Conservation (phyloP, 1,139 yeast genomes). For the Diutina pseudorugosa region DNA sequence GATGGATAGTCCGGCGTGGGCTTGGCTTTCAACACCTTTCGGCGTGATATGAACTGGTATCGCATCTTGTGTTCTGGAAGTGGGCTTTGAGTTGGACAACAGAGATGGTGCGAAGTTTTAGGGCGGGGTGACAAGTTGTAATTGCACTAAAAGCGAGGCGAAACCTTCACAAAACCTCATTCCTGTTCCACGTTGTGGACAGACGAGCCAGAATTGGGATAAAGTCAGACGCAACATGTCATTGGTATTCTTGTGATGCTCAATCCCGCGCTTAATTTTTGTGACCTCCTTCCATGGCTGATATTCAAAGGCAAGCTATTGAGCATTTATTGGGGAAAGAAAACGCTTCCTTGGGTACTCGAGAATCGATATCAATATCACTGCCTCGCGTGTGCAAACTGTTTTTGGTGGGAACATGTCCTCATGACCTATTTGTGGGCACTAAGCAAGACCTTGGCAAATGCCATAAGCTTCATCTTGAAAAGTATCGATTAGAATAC, state of each 20-base stretch:
- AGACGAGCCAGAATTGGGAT: background rate
- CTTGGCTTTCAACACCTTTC: background rate
- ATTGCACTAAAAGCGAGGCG: background rate
- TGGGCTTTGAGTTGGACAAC: background rate
- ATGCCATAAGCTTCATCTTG: slow-evolving; percentile 69
- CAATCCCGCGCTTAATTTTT: background rate
- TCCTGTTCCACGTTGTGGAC: background rate
- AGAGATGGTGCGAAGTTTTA: background rate
- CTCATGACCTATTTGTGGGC: slow-evolving; percentile 71
- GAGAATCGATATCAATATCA: slow-evolving; percentile 33
- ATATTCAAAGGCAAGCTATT: slow-evolving; percentile 63
- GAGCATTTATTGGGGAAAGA: slow-evolving; percentile 80
- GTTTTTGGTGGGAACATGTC: slow-evolving; percentile 79
- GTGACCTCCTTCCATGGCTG: slow-evolving; percentile 27
- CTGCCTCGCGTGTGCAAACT: slow-evolving; percentile 59
- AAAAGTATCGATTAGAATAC: slow-evolving; percentile 65
- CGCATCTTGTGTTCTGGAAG: background rate
- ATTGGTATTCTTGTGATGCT: background rate
- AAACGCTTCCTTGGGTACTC: slow-evolving; percentile 26
- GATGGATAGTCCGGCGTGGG: background rate
- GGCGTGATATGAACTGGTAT: background rate
- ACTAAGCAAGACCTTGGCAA: slow-evolving; percentile 78
- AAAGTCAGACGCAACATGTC: background rate
- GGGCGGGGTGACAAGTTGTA: background rate
- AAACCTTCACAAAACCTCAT: background rate